Evolutionary conservation across 169 alveolate genomes (phyloP), one percentile per base, ranked within the genome.

Genomic region (Cryptosporidium canis): DNA sequence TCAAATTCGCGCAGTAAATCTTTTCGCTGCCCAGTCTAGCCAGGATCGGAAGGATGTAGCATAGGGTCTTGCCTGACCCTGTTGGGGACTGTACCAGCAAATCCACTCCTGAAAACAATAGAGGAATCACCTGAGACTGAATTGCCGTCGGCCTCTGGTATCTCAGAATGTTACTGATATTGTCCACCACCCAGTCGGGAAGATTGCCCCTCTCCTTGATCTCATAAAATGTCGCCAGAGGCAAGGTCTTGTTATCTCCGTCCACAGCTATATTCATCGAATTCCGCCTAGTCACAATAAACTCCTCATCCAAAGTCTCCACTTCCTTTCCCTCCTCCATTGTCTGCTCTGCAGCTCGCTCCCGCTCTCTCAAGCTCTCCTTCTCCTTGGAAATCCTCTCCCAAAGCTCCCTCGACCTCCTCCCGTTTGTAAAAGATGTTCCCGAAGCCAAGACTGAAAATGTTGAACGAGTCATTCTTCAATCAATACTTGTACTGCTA

Each of bases 51-150:
- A 95, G 85, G 48, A 96, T 91, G 92, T 95, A 96, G 18, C 98
- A 93, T 66, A 96, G 67, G 6, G 98, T 95, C 91, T 96, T 96
- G 37, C 99, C 99, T 24, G 96, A 90, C 0, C 98, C 98, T 12
- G 99, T 96, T 70, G 95, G 96, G 24, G 97, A 94, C 64, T 93
- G 83, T 21, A 94, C 96, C 37, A 95, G 91, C 37, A 94, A 85
- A 85, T 93, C 93, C 53, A 91, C 92, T 35, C 93, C 92, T 43
- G 92, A 77, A 55, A 92, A 90, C 37, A 94, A 64, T 58, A 94
- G 77, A 1, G 96, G 97, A 12, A 94, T 90, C 0, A 93, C 94
- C 83, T 94, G 92, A 90, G 93, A 90, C 72, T 95, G 95, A 27
- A 95, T 92, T 37, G 96, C 93, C 1, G 96, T 93, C 0, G 97